Evolutionary conservation across 495 filamentous ascomycete species (phyloP), one percentile per base, ranked within the genome.

Genomic region (Cenococcum geophilum): DNA sequence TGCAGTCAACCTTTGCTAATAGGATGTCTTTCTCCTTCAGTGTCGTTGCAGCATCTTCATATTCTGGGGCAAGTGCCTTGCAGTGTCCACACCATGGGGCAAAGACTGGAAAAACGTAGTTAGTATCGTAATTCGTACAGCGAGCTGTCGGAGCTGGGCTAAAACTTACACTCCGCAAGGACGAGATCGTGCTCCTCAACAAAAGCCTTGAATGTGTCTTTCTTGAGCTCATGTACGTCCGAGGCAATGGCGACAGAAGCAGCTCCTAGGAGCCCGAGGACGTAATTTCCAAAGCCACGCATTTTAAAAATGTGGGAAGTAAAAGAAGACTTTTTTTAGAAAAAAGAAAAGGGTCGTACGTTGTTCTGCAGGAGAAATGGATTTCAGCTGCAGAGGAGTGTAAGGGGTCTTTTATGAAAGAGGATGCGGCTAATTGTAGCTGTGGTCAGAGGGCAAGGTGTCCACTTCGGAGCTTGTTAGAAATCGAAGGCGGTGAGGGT

Each of bases 1-100:
- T 97, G 80, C 93, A 99, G 77, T 98, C 93, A 66, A 99, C 80
- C 82, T 99, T 97, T 68, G 82, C 91, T 50, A 99, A 74, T 62
- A 84, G 82, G 71, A 99, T 97, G 62, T 91, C 79, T 82, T 97
- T 99, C 77, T 88, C 86, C 80, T 97, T 99, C 65, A 99, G 78
- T 47, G 87, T 85, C 0, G 91, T 95, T 16, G 93, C 93, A 45
- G 93, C 93, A 73, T 93, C 89, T 75, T 91, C 87, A 73, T 91
- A 91, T 74, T 91, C 87, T 51, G 87, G 87, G 51, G 88, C 87
- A 61, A 91, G 85, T 42, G 87, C 87, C 76, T 91, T 91, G 84
- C 87, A 91, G 78, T 91, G 87, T 23, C 87, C 87, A 60, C 74
- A 87, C 85, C 85, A 88, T 47, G 86, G 86, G 43, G 85, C 82